A percentile compares a stretch with the other conserved stretches of the same genome.
These are phyloP conservation scores for Solidago caesia DNA, from an alignment of 129 eudicot genomes.

Conservation along the genomic window DNA sequence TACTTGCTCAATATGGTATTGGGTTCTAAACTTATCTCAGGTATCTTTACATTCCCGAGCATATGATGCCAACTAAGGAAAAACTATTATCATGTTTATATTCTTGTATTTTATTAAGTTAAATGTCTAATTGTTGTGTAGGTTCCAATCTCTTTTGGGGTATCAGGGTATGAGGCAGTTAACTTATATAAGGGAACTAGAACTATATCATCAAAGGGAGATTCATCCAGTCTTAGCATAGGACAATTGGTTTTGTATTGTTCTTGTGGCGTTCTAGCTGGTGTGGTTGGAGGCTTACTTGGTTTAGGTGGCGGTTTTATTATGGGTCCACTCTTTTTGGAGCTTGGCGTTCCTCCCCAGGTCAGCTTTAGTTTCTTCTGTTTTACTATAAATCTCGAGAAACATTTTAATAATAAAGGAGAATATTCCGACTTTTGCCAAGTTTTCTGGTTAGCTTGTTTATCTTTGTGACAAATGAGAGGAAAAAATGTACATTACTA, in stretches of 20 bases:
- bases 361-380: slow-evolving; percentile 32
- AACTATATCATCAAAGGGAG: slow-evolving; percentile 68
- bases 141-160: slow-evolving; percentile 87
- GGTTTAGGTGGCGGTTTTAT: slow-evolving; percentile 97
- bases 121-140: slow-evolving; percentile 13
- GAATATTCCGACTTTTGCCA: neutral
- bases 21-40: slow-evolving; percentile 89
- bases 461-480: neutral
- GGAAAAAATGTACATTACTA: neutral
- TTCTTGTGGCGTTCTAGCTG: slow-evolving; percentile 73
- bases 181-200: slow-evolving; percentile 63
- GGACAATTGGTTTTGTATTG: slow-evolving; percentile 67
- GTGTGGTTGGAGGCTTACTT: slow-evolving; percentile 88
- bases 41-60: slow-evolving; percentile 28
- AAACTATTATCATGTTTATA: neutral
- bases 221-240: slow-evolving; percentile 41
- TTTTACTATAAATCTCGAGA: neutral
- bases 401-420: neutral
- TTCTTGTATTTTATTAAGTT: neutral
- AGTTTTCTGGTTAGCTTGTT: neutral
- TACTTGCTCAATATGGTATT: slow-evolving; percentile 67
- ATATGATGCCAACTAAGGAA: neutral
- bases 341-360: slow-evolving; percentile 96
- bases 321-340: slow-evolving; percentile 92
- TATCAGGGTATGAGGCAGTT: slow-evolving; percentile 75